phyloP scores from a whole-genome alignment of 2,329 filamentous ascomycete species.

The Epichloe baconii region DNA sequence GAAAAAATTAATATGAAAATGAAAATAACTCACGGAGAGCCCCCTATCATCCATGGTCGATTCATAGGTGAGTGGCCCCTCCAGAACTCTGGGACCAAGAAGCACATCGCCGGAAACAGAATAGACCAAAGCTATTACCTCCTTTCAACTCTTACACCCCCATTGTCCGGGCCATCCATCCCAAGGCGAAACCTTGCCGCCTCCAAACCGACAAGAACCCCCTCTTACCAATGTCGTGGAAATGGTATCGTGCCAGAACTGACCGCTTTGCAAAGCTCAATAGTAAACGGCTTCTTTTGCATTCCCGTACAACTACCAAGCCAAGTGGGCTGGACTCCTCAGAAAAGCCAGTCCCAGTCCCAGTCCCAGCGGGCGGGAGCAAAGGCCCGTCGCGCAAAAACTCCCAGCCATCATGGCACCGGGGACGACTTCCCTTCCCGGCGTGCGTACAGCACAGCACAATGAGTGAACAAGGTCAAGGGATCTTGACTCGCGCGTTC shows the following conservation, averaged over 20 bases:
- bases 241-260: neutral
- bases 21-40: too few relatives aligned
- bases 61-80: too few relatives aligned
- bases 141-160: neutral
- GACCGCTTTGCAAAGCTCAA: neutral
- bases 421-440: too few relatives aligned
- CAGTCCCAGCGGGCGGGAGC: slow-evolving; percentile 5
- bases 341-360: neutral
- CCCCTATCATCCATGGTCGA: too few relatives aligned
- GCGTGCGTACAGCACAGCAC: neutral
- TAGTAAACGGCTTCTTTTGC: neutral
- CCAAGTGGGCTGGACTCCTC: neutral
- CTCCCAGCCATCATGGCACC: neutral
- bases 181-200: slow-evolving; percentile 10
- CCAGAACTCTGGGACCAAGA: too few relatives aligned
- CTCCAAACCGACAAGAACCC: slow-evolving; percentile 3
- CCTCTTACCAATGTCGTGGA: neutral
- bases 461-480: neutral
- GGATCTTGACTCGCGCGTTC: neutral
- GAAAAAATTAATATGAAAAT: too few relatives aligned
- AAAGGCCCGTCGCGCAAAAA: slow-evolving; percentile 9
- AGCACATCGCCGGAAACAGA: slow-evolving; percentile 2
- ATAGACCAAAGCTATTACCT: neutral
- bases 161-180: neutral
- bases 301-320: neutral